These are phyloP conservation scores for Lactarius psammicola DNA, from an alignment of 768 basidiomycete species.

Conservation along the genomic window DNA sequence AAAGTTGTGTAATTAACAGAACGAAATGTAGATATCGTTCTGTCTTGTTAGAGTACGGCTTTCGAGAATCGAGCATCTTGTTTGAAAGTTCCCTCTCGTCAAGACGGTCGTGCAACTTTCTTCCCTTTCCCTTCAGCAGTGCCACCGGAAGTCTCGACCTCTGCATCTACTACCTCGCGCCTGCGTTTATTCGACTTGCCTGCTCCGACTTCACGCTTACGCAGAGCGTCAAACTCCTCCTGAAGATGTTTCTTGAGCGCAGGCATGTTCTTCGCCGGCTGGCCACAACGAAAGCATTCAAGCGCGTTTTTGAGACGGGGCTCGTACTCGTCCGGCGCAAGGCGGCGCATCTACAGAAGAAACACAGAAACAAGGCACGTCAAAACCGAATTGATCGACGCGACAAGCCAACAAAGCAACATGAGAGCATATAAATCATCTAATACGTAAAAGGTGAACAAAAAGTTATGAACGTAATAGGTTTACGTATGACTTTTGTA, in stretches of 20 bases:
- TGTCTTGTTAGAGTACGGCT: slow-evolving; percentile 5
- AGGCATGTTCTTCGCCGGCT: slow-evolving; percentile 67
- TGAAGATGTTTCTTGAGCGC: slow-evolving; percentile 71
- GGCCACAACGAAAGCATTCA: slow-evolving; percentile 67
- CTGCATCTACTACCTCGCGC: background rate
- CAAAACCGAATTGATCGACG: background rate
- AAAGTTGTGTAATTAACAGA: background rate
- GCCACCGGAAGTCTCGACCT: background rate
- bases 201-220: slow-evolving; percentile 7
- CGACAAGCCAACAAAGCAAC: background rate
- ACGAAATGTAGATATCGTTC: background rate
- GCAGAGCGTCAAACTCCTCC: slow-evolving; percentile 57
- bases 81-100: background rate
- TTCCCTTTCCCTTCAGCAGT: background rate
- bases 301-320: slow-evolving; percentile 64
- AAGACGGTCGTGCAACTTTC: background rate
- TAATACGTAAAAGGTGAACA: background rate
- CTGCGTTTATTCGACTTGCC: slow-evolving; percentile 25
- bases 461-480: too few species aligned
- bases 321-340: slow-evolving; percentile 57
- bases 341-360: slow-evolving; percentile 32
- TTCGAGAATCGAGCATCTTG: slow-evolving; percentile 7
- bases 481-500: too few species aligned
- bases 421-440: background rate
- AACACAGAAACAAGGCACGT: background rate